Evolutionary conservation across 2,329 filamentous ascomycete species (phyloP), one percentile per base, ranked within the genome.

Genomic region (Reticulascus tulasneorum): DNA sequence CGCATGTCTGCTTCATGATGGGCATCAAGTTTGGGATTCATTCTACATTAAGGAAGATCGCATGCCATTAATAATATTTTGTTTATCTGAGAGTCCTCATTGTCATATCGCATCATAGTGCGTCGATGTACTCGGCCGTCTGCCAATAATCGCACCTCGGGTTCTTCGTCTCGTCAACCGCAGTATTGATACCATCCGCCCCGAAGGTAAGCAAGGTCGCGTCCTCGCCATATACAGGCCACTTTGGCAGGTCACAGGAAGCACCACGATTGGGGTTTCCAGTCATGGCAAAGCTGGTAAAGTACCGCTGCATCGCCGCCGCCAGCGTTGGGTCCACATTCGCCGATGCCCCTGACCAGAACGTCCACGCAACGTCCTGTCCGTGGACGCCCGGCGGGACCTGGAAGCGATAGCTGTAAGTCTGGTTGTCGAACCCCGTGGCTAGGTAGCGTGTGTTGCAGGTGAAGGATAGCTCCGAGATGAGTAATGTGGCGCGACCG

Each of bases 391-490:
- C 71, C 0, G 72, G 71, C 0, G 66, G 65, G 1, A 75, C 59
- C 19, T 63, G 55, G 47, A 77, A 78, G 24, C 64, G 54, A 52
- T 78, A 78, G 3, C 58, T 57, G 47, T 68, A 70, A 0, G 69
- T 69, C 10, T 60, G 31, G 49, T 70, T 69, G 7, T 49, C 46
- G 53, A 58, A 70, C 7, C 64, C 72, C 4, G 53, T 58, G 38
- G 61, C 60, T 5, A 77, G 56, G 45, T 63, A 73, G 46, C 66
- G 59, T 8, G 69, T 66, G 51, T 77, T 74, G 62, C 74, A 78
- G 17, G 53, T 57, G 47, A 73, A 70, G 38, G 53, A 38, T 2
- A 48, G 33, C 37, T 77, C 73, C 9, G 60, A 48, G 26, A 64
- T 48, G 10, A 67, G 48, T 1, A 65, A 53, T 9, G 53, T 47